Percentiles rank a stretch among this genome's conserved stretches.
These are phyloP conservation scores for Mycena vulgaris DNA, from an alignment of 768 basidiomycete genomes.

Conservation along the genomic window DNA sequence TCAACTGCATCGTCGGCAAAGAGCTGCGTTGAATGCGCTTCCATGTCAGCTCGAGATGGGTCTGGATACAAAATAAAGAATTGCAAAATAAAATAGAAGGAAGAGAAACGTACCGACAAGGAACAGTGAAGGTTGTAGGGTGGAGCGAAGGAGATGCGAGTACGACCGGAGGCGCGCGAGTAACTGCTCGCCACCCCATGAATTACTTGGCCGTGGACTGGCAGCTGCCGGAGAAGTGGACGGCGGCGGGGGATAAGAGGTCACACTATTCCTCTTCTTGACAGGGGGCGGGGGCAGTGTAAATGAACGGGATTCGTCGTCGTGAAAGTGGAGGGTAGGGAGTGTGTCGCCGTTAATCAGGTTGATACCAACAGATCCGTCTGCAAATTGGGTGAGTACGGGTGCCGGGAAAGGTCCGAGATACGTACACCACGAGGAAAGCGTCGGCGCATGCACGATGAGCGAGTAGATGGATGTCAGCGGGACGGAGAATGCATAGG, in stretches of 20 bases:
- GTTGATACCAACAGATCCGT: conserved; percentile 92
- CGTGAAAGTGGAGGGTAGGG: conserved; percentile 95
- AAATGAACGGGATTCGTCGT: conserved; percentile 93
- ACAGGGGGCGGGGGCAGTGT: conserved; percentile 63
- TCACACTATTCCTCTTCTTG: conserved; percentile 54
- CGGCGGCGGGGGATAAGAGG: conserved; percentile 76
- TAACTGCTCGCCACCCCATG: conserved; percentile 93
- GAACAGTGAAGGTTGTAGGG: conserved; percentile 88
- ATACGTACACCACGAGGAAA: conserved; percentile 85
- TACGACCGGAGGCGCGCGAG: conserved; percentile 83
- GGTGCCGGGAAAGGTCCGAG: conserved; percentile 39
- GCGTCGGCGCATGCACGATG: conserved; percentile 85
- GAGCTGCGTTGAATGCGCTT: conserved; percentile 88
- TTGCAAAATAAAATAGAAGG: not conserved
- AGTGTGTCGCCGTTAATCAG: conserved; percentile 89
- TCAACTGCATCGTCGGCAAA: conserved; percentile 92
- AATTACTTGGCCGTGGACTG: conserved; percentile 63
- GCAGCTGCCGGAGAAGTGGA: conserved; percentile 53
- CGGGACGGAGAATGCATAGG: conserved; percentile 96
- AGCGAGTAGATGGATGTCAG: conserved; percentile 92
- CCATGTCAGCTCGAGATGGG: conserved; percentile 93
- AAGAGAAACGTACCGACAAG: conserved; percentile 62
- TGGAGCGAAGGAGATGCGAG: conserved; percentile 87
- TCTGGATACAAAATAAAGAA: conserved; percentile 57
- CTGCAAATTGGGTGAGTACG: conserved; percentile 54